These are phyloP conservation scores for Solanum bulbocastanum DNA, from an alignment of 257 asterid species.

Conservation along the genomic window DNA sequence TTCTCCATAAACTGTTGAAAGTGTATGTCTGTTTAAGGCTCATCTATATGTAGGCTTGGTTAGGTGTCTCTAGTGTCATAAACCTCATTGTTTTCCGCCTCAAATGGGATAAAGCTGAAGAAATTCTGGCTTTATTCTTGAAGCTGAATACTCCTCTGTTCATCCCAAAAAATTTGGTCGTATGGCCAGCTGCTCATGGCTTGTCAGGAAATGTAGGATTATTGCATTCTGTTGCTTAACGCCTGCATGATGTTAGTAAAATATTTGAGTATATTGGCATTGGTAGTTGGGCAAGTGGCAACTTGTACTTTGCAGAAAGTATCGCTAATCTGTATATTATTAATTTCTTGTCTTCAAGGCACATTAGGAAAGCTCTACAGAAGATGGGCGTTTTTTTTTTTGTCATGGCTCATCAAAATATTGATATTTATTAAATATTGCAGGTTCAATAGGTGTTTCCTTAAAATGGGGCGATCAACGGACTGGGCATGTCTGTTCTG, in stretches of 20 bases:
- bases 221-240: neutral
- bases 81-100: neutral
- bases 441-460: constrained; percentile 29
- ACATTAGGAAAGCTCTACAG: neutral
- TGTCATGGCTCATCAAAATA: neutral
- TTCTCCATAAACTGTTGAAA: neutral
- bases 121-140: neutral
- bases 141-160: neutral
- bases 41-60: neutral
- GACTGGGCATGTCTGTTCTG: constrained; percentile 28
- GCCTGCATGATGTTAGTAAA: neutral
- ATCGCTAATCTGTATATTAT: neutral
- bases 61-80: neutral
- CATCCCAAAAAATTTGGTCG: neutral
- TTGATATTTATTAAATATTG: neutral
- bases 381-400: neutral
- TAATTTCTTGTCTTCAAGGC: neutral
- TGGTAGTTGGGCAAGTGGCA: neutral
- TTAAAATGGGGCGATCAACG: constrained; percentile 14
- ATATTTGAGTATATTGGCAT: neutral
- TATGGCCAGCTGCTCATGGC: neutral
- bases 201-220: neutral
- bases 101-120: neutral
- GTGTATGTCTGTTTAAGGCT: neutral
- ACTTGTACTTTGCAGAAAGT: neutral